Conservation (phyloP, 148 eudicot genomes). For the Pouteria glomerata region DNA sequence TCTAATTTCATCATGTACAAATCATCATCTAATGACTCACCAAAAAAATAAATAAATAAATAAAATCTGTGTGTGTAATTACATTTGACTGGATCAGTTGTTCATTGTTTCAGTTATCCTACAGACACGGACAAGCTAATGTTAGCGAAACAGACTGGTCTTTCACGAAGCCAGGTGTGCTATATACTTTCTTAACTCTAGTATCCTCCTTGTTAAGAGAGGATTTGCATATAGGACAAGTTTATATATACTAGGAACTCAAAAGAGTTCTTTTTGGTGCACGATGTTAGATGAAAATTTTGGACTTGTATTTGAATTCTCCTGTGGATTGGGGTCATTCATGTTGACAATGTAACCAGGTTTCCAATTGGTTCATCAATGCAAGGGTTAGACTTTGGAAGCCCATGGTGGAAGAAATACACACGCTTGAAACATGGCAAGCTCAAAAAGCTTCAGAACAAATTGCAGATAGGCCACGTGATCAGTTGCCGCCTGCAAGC, state of each 20-base stretch:
- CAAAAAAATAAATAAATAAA: neutral
- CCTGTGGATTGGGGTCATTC: neutral
- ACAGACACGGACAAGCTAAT: constrained; percentile 77
- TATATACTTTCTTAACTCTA: neutral
- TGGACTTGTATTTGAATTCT: too few relatives aligned
- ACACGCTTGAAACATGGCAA: constrained; percentile 47
- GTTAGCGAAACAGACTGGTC: constrained; percentile 81
- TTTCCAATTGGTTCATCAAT: constrained; percentile 64
- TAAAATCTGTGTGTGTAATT: neutral
- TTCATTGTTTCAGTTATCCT: constrained; percentile 54
- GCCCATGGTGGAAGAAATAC: constrained; percentile 69
- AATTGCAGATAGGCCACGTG: constrained; percentile 9
- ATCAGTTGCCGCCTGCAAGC: constrained; percentile 19
- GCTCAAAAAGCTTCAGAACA: constrained; percentile 28
- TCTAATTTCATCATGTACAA: too few relatives aligned
- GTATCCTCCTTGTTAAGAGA: neutral
- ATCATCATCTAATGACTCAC: too few relatives aligned
- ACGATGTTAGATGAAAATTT: too few relatives aligned
- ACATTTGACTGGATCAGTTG: neutral
- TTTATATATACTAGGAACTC: too few relatives aligned
- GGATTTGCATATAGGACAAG: neutral
- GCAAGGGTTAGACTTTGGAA: constrained; percentile 66
- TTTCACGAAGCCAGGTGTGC: constrained; percentile 73
- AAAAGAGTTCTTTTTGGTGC: too few relatives aligned
- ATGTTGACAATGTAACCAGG: constrained; percentile 24